Conservation (phyloP, 176 grass and related monocot genomes). For the Oryza glumipatula region DNA sequence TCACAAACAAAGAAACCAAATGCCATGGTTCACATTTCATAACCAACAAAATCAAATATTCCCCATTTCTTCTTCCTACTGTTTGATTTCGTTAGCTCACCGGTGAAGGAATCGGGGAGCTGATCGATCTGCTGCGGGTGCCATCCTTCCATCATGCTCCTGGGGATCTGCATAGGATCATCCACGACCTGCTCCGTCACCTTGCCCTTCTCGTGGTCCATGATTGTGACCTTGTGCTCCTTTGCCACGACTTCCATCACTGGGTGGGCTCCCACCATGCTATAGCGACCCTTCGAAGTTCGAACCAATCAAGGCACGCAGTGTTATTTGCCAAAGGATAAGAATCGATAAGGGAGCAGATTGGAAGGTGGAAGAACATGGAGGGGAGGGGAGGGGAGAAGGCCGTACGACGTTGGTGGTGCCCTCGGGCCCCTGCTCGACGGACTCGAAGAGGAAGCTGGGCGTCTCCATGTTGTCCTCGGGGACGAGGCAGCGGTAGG, state of each 20-base stretch:
- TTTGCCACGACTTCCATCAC: slow-evolving; percentile 72
- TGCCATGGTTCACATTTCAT: slow-evolving; percentile 19
- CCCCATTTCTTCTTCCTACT: not conserved
- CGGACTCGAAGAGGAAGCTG: slow-evolving; percentile 94
- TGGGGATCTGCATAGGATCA: slow-evolving; percentile 70
- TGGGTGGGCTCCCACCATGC: slow-evolving; percentile 72
- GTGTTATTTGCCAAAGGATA: slow-evolving; percentile 27
- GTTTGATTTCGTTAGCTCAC: slow-evolving; percentile 30
- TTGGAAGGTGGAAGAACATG: not conserved
- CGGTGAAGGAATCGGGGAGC: slow-evolving; percentile 59
- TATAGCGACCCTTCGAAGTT: slow-evolving; percentile 68
- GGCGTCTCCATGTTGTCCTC: slow-evolving; percentile 68
- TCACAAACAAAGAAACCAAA: slow-evolving; percentile 11
- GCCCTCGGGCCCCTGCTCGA: slow-evolving; percentile 67
- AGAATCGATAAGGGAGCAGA: not conserved
- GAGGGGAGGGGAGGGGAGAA: not conserved
- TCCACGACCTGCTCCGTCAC: slow-evolving; percentile 61
- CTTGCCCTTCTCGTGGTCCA: slow-evolving; percentile 66
- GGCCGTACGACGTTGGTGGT: slow-evolving; percentile 58
- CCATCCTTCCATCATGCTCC: slow-evolving; percentile 73
- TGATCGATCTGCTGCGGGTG: slow-evolving; percentile 64
- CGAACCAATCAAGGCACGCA: slow-evolving; percentile 19
- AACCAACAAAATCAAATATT: not conserved
- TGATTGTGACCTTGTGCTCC: slow-evolving; percentile 65
- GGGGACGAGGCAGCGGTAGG: slow-evolving; percentile 77